Percentiles rank a stretch among this genome's conserved stretches.
Evolutionary conservation across 805 yeast genomes (phyloP).

Genomic region (Metschnikowia dekortorum): DNA sequence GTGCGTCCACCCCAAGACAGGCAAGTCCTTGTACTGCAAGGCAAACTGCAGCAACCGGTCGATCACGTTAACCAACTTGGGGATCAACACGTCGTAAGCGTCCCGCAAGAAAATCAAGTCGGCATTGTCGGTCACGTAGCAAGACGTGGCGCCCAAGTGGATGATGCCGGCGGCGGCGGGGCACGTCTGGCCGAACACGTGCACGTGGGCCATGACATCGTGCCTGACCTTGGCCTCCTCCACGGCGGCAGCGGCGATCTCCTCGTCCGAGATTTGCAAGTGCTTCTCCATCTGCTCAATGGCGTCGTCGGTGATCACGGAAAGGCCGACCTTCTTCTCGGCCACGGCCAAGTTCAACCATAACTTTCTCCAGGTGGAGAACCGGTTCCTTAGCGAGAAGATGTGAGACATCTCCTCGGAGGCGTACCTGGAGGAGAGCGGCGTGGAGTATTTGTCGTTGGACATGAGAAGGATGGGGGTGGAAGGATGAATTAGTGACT

Average conservation of each 20-base stretch:
- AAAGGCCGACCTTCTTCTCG: constrained; percentile 85
- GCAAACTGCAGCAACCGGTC: constrained; percentile 88
- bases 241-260: constrained; percentile 78
- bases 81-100: constrained; percentile 86
- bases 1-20: constrained; percentile 98
- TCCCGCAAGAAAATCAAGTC: constrained; percentile 95
- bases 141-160: constrained; percentile 97
- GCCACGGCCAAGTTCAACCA: constrained; percentile 96
- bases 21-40: constrained; percentile 85
- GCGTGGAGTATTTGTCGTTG: constrained; percentile 81
- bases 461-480: constrained; percentile 24
- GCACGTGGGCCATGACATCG: constrained; percentile 99
- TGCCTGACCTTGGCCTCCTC: constrained; percentile 98
- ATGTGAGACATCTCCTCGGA: constrained; percentile 93
- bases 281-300: constrained; percentile 77
- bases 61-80: constrained; percentile 93
- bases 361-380: constrained; percentile 96
- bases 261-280: constrained; percentile 84
- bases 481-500: not conserved
- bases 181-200: constrained; percentile 85
- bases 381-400: constrained; percentile 90
- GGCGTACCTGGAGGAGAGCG: constrained; percentile 94
- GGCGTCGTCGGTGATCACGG: constrained; percentile 85
- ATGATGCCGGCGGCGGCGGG: constrained; percentile 98
- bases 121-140: constrained; percentile 97